Conservation (phyloP, 23 red algal species). For the Agarophyton chilense region DNA sequence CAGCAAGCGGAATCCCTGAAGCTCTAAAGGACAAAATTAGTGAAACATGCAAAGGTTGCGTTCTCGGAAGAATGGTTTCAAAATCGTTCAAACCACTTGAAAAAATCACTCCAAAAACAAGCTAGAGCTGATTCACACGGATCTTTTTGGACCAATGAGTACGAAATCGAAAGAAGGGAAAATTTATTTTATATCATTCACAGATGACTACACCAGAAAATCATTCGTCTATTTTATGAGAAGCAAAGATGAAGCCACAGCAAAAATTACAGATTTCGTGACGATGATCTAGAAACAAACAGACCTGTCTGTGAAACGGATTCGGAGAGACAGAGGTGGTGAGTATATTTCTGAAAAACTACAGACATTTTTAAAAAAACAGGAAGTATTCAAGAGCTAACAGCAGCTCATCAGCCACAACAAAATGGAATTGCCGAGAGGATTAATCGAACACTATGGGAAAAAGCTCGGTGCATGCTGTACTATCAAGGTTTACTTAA, state of each 20-base stretch:
- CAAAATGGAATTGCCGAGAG: conserved; percentile 4
- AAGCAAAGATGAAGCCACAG: not conserved
- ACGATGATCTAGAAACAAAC: conserved; percentile 5
- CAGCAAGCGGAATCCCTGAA: not conserved
- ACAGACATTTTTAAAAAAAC: not conserved
- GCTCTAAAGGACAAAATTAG: not conserved
- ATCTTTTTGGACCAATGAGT: conserved; percentile 21
- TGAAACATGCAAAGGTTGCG: not conserved
- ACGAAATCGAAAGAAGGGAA: not conserved
- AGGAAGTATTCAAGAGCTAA: conserved; percentile 38
- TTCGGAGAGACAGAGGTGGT: conserved; percentile 5
- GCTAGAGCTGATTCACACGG: conserved; percentile 48
- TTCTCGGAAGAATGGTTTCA: not conserved
- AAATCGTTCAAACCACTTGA: not conserved
- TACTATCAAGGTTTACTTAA: not conserved
- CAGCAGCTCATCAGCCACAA: conserved; percentile 15
- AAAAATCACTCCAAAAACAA: not conserved
- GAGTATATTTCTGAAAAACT: not conserved
- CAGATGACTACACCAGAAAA: conserved; percentile 19
- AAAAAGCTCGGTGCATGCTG: conserved; percentile 40
- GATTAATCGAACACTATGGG: conserved; percentile 32
- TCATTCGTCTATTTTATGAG: conserved; percentile 12
- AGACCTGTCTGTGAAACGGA: not conserved
- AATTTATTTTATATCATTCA: conserved; percentile 34
- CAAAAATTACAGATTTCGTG: not conserved